Evolutionary conservation across 495 filamentous ascomycete species (phyloP).

Genomic region (Trichocladium antarcticum): DNA sequence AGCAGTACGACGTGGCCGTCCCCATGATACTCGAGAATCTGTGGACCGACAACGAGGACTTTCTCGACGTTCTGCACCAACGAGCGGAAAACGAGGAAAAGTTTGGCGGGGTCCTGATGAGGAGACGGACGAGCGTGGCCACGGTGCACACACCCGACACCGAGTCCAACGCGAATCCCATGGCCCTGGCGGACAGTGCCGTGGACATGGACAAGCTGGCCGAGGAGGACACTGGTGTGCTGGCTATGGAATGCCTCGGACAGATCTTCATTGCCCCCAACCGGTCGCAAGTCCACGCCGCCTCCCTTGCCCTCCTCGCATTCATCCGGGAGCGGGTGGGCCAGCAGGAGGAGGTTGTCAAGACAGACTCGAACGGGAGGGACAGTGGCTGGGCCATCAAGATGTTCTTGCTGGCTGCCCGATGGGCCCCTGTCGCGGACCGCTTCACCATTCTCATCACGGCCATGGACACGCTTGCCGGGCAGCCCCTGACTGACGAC

Average conservation of each 20-base stretch:
- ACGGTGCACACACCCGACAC: conserved; percentile 64
- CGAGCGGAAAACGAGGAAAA: conserved; percentile 55
- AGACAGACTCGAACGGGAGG: conserved; percentile 23
- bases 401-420: conserved; percentile 61
- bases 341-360: conserved; percentile 36
- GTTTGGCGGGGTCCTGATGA: conserved; percentile 47
- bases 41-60: conserved; percentile 60
- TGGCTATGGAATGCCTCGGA: conserved; percentile 72
- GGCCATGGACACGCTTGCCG: conserved; percentile 60
- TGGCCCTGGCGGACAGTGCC: conserved; percentile 58
- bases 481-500: conserved; percentile 52
- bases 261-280: conserved; percentile 68
- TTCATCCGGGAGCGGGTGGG: conserved; percentile 55
- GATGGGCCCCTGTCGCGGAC: conserved; percentile 84
- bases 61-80: conserved; percentile 50
- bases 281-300: conserved; percentile 61
- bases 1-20: conserved; percentile 61
- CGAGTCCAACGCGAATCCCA: conserved; percentile 54
- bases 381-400: conserved; percentile 63
- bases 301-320: conserved; percentile 55
- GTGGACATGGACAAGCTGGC: conserved; percentile 76
- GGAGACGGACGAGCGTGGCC: conserved; percentile 63
- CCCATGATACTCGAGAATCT: conserved; percentile 78
- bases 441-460: conserved; percentile 77
- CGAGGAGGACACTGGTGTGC: conserved; percentile 72